Percentiles rank a stretch among this genome's conserved stretches.
phyloP scores from a whole-genome alignment of 2,329 filamentous ascomycete species.

The Magnaporthiopsis incrustans region DNA sequence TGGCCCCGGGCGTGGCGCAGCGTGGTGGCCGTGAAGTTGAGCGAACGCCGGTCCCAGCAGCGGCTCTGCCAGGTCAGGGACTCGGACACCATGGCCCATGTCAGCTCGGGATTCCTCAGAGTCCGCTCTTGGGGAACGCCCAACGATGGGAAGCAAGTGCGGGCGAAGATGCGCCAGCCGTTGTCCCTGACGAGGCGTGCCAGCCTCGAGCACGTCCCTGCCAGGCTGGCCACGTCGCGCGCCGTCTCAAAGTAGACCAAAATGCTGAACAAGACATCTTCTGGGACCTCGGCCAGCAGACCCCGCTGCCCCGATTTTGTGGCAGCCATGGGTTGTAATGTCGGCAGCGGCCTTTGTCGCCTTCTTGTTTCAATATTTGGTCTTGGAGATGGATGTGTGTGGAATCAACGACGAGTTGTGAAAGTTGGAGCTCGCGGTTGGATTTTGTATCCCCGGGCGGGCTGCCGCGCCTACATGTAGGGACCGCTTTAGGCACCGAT shows the following conservation, averaged over 20 bases:
- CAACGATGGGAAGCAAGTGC: constrained; percentile 34
- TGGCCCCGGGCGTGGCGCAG: constrained; percentile 17
- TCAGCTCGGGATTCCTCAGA: constrained; percentile 9
- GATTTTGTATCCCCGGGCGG: too few relatives aligned
- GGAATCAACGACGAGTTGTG: too few relatives aligned
- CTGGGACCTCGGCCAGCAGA: constrained; percentile 34
- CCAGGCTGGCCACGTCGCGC: constrained; percentile 35
- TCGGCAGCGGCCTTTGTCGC: too few relatives aligned
- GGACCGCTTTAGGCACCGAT: too few relatives aligned
- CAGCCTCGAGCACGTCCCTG: constrained; percentile 29
- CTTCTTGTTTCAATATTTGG: too few relatives aligned
- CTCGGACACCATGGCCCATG: constrained; percentile 33
- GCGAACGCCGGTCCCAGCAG: constrained; percentile 42
- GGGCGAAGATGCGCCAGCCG: constrained; percentile 44
- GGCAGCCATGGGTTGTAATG: background rate
- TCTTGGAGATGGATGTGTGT: too few relatives aligned
- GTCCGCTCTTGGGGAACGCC: constrained; percentile 19
- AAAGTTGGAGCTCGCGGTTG: too few relatives aligned
- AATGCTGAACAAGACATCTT: constrained; percentile 42
- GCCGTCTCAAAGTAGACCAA: constrained; percentile 39
- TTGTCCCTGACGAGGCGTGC: constrained; percentile 28
- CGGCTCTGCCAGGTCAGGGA: constrained; percentile 41
- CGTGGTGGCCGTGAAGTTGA: constrained; percentile 29
- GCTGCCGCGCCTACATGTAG: too few relatives aligned
- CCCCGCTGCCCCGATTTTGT: background rate